phyloP scores from a whole-genome alignment of 768 basidiomycete genomes.

The Tephrocybe sp. region DNA sequence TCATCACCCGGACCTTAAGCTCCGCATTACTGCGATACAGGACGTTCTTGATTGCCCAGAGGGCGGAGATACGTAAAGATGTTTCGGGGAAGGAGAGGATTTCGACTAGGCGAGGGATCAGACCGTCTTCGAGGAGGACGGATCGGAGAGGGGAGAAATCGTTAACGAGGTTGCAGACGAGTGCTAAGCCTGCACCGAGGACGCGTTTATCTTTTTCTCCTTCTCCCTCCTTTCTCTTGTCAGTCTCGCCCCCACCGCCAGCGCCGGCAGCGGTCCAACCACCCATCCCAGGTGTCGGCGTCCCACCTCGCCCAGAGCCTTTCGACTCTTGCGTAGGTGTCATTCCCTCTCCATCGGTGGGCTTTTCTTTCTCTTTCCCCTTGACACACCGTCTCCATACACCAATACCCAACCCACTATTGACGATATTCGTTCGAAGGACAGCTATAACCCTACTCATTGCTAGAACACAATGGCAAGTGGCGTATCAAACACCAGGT shows the following conservation, averaged over 20 bases:
- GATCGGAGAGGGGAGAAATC: conserved; percentile 71
- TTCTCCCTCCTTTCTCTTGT: conserved; percentile 9
- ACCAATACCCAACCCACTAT: too few species aligned
- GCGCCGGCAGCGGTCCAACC: too few species aligned
- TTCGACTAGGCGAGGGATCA: conserved; percentile 25
- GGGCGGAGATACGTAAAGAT: conserved; percentile 64
- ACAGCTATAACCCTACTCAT: conserved; percentile 78
- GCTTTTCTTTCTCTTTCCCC: conserved; percentile 76
- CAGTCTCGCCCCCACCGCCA: not conserved
- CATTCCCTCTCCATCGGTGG: too few species aligned
- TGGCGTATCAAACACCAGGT: too few species aligned
- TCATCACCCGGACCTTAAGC: conserved; percentile 66
- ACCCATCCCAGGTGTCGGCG: too few species aligned
- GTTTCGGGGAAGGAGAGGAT: too few species aligned
- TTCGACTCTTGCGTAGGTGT: too few species aligned
- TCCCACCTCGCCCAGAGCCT: too few species aligned
- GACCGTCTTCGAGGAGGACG: conserved; percentile 66
- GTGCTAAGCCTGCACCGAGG: conserved; percentile 64
- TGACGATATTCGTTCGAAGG: too few species aligned
- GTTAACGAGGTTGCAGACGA: conserved; percentile 82
- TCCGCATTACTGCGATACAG: conserved; percentile 58
- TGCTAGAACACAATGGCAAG: conserved; percentile 82
- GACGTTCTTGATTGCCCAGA: conserved; percentile 92
- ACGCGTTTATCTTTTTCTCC: conserved; percentile 63
- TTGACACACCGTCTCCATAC: too few species aligned